phyloP scores from a whole-genome alignment of 2,329 filamentous ascomycete genomes.

The Lachnellula hyalina region DNA sequence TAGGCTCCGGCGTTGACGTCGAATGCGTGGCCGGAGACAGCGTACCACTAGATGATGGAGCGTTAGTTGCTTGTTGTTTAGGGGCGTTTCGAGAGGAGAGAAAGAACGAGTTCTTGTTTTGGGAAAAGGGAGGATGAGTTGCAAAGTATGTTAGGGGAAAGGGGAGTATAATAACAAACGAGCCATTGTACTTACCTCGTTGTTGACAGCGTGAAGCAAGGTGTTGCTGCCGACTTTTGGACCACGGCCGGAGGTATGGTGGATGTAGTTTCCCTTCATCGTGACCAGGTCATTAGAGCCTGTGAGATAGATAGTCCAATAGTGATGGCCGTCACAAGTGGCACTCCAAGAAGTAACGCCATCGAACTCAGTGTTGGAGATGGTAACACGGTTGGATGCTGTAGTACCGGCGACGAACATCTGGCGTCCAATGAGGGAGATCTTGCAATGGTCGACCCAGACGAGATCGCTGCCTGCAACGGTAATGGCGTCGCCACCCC shows the following conservation, averaged over 20 bases:
- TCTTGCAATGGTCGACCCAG: slow-evolving; percentile 34
- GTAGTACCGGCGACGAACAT: slow-evolving; percentile 35
- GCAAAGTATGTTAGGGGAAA: too few species aligned
- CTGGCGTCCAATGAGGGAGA: slow-evolving; percentile 41
- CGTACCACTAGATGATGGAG: slow-evolving; percentile 27
- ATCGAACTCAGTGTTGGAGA: slow-evolving; percentile 44
- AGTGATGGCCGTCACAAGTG: slow-evolving; percentile 41
- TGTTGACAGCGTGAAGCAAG: slow-evolving; percentile 38
- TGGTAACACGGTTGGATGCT: slow-evolving; percentile 35
- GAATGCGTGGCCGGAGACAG: slow-evolving; percentile 41
- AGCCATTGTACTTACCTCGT: slow-evolving; percentile 33
- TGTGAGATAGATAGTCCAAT: slow-evolving; percentile 41
- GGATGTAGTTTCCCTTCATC: slow-evolving; percentile 40
- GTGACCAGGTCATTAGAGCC: slow-evolving; percentile 38
- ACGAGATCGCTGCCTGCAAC: slow-evolving; percentile 41
- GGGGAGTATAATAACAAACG: too few species aligned
- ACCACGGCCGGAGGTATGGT: slow-evolving; percentile 39
- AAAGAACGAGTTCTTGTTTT: too few species aligned
- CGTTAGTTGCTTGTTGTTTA: too few species aligned
- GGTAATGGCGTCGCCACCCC: slow-evolving; percentile 55
- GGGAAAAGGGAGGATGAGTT: too few species aligned
- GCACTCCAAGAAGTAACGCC: slow-evolving; percentile 39
- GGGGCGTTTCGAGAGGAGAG: too few species aligned
- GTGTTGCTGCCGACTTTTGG: slow-evolving; percentile 38
- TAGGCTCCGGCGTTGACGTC: slow-evolving; percentile 32